Percentiles rank a stretch among this genome's conserved stretches.
Conservation (phyloP, 2,329 filamentous ascomycete species). For the Arachnomyces sp. region DNA sequence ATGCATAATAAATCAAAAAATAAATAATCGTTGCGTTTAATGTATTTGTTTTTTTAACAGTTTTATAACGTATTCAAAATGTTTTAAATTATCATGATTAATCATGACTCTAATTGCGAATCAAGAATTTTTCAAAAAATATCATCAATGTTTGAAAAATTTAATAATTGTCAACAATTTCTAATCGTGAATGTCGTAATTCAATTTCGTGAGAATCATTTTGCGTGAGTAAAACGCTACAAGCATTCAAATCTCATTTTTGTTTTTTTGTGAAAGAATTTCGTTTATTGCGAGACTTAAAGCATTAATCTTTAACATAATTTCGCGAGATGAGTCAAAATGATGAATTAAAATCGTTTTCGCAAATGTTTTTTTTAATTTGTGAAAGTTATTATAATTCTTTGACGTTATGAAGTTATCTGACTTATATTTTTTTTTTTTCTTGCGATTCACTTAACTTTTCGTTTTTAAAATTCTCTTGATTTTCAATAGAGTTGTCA, state of each 20-base stretch:
- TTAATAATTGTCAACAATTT: conserved; percentile 22
- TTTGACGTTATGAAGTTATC: conserved; percentile 6
- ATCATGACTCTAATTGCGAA: conserved; percentile 1
- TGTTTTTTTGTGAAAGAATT: conserved; percentile 13
- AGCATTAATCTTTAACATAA: conserved; percentile 17
- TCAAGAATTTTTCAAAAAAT: conserved; percentile 10
- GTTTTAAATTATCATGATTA: background rate
- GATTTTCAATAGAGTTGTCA: conserved; percentile 11
- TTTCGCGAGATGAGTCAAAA: conserved; percentile 13
- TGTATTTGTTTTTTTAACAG: background rate
- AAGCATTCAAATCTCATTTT: conserved; percentile 18
- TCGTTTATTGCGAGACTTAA: conserved; percentile 12
- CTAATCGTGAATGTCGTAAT: conserved; percentile 25
- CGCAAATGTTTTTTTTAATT: conserved; percentile 13
- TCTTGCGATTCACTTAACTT: too few species aligned
- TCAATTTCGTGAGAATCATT: conserved; percentile 8
- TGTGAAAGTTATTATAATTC: conserved; percentile 9
- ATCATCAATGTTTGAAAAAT: conserved; percentile 17
- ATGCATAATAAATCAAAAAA: background rate
- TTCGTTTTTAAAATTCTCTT: too few species aligned
- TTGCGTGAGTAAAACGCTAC: conserved; percentile 7
- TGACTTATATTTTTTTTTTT: background rate
- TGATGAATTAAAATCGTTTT: conserved; percentile 11
- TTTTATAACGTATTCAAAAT: background rate
- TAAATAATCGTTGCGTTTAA: background rate